These are phyloP conservation scores for Cyanidioschyzon merolae DNA, from an alignment of 23 red algal species.

Conservation along the genomic window DNA sequence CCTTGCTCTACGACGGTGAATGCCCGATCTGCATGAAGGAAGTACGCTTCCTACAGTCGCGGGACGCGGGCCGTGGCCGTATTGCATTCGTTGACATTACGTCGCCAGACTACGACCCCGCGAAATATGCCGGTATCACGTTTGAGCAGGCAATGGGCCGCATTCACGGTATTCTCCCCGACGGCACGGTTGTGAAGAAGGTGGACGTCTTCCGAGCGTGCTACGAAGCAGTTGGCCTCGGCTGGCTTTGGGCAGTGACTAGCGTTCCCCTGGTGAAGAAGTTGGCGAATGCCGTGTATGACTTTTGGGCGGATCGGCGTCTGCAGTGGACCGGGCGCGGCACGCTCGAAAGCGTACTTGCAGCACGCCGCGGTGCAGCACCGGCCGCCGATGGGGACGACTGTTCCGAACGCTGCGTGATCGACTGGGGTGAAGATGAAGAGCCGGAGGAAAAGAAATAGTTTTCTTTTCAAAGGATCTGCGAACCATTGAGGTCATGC, in stretches of 20 bases:
- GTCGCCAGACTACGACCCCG: constrained; percentile 24
- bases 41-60: constrained; percentile 36
- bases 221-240: constrained; percentile 67
- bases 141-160: constrained; percentile 61
- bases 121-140: constrained; percentile 18
- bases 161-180: constrained; percentile 53
- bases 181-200: constrained; percentile 42
- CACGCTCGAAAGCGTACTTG: constrained; percentile 23
- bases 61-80: constrained; percentile 23
- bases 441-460: no score
- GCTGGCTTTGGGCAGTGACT: constrained; percentile 54
- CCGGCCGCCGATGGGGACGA: not conserved
- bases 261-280: constrained; percentile 23
- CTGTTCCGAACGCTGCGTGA: constrained; percentile 16
- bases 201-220: constrained; percentile 52
- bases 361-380: not conserved
- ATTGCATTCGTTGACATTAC: constrained; percentile 75
- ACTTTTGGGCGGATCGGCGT: constrained; percentile 53
- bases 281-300: constrained; percentile 32
- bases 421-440: constrained; percentile 6
- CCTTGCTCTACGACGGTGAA: constrained; percentile 71
- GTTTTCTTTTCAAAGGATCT: no score
- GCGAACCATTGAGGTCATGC: no score
- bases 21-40: constrained; percentile 63
- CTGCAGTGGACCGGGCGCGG: constrained; percentile 43